Evolutionary conservation across 257 asterid species (phyloP), one percentile per base, ranked within the genome.

Genomic region (Linderniella brevidens): DNA sequence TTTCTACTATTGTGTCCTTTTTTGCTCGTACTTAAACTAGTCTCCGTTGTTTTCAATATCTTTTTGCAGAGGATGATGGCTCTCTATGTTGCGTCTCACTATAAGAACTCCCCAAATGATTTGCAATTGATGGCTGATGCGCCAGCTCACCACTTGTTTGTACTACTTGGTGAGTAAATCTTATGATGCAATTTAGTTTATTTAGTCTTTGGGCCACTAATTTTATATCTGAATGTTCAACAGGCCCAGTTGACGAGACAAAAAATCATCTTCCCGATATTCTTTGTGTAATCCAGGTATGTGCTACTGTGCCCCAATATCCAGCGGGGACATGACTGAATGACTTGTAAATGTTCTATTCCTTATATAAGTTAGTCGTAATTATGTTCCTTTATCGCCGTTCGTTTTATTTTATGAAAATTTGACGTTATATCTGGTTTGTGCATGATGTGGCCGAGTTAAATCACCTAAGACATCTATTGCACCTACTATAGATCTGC

Each of bases 81-180:
- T 57, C 80, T 88, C 13, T 81, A 73, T 67, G 94, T 88, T 73
- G 94, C 96, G 43, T 88, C 98, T 60, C 98, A 88, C 73, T 88
- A 80, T 74, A 88, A 84, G 66, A 84, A 84, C 60, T 76, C 94
- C 56, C 98, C 98, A 43, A 78, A 85, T 68, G 96, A 84, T 74
- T 59, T 88, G 62, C 98, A 80, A 64, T 60, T 88, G 67, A 80
- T 88, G 86, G 96, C 98, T 40, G 98, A 88, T 81, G 96, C 96
- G 67, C 98, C 98, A 3, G 96, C 96, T 19, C 96, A 88, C 76
- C 96, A 81, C 68, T 75, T 88, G 77, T 88, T 88, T 79, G 98
- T 84, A 66, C 71, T 88, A 57, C 92, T 84, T 67, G 98, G 97
- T 86, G 79, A 47, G 14, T 14, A 20, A 54, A 54, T 42, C 45